These are phyloP conservation scores for Cytospora leucostoma DNA, from an alignment of 2,329 filamentous ascomycete genomes.

Conservation along the genomic window DNA sequence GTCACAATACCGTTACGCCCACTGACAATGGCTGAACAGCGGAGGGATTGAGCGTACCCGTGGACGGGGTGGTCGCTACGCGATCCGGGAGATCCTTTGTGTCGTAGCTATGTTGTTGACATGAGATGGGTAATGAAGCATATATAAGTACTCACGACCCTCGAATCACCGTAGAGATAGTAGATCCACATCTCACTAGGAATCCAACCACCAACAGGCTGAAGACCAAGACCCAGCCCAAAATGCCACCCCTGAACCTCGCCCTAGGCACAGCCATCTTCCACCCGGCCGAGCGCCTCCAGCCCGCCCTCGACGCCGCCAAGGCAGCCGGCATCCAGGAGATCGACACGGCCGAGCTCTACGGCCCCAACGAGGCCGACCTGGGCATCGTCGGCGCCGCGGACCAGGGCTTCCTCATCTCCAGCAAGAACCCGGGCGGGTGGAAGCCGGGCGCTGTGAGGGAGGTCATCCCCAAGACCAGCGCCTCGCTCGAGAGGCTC, in stretches of 20 bases:
- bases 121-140: too few species aligned
- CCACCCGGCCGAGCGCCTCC: neutral
- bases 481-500: constrained; percentile 21
- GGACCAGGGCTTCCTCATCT: constrained; percentile 16
- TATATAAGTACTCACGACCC: too few species aligned
- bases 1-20: too few species aligned
- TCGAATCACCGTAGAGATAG: too few species aligned
- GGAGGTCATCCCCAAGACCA: constrained; percentile 4
- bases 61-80: too few species aligned
- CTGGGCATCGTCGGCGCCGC: constrained; percentile 19
- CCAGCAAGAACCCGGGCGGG: constrained; percentile 25
- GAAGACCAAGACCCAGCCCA: neutral
- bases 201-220: too few species aligned
- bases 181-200: too few species aligned
- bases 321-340: constrained; percentile 18
- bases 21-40: too few species aligned
- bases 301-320: constrained; percentile 10
- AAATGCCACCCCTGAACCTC: constrained; percentile 2
- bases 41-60: too few species aligned
- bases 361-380: constrained; percentile 23
- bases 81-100: too few species aligned
- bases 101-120: too few species aligned
- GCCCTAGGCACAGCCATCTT: neutral
- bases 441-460: constrained; percentile 14
- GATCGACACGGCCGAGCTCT: constrained; percentile 28